A percentile compares a stretch with the other conserved stretches of the same genome.
phyloP scores from a whole-genome alignment of 225 moss, liverwort and hornwort species.

The Rhytidiadelphus loreus region DNA sequence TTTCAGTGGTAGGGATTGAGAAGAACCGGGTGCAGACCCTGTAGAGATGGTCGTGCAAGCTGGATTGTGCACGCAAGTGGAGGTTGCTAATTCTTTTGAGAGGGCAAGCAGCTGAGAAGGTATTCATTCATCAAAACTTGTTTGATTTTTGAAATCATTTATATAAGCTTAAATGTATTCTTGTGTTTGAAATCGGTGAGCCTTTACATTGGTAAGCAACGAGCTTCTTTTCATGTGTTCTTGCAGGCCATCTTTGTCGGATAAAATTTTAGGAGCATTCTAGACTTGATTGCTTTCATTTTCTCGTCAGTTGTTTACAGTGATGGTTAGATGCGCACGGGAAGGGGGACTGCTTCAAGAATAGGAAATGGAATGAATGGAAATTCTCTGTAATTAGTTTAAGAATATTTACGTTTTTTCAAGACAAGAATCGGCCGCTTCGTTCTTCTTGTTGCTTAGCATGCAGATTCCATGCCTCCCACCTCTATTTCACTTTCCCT shows the following conservation, averaged over 20 bases:
- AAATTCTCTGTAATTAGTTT: neutral
- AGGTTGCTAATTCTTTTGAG: neutral
- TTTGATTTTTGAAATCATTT: neutral
- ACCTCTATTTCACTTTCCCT: neutral
- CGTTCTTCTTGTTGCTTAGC: neutral
- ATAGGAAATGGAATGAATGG: neutral
- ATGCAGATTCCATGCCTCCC: neutral
- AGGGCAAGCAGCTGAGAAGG: constrained; percentile 6
- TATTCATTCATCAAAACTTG: neutral
- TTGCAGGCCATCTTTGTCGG: neutral
- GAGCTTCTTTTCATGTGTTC: neutral
- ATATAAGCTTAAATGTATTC: neutral
- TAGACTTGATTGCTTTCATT: neutral
- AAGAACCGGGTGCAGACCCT: neutral
- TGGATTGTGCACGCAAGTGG: neutral
- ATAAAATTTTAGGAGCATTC: neutral
- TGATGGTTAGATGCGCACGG: neutral
- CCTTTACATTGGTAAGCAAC: neutral
- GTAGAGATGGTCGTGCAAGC: constrained; percentile 8
- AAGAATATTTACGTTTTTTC: neutral
- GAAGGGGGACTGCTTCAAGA: neutral
- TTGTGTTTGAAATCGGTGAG: neutral
- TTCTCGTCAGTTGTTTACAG: neutral
- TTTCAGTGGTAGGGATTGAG: neutral
- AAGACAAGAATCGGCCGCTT: neutral